phyloP scores from a whole-genome alignment of 768 basidiomycete genomes.

The Hirschioporus abietinus region DNA sequence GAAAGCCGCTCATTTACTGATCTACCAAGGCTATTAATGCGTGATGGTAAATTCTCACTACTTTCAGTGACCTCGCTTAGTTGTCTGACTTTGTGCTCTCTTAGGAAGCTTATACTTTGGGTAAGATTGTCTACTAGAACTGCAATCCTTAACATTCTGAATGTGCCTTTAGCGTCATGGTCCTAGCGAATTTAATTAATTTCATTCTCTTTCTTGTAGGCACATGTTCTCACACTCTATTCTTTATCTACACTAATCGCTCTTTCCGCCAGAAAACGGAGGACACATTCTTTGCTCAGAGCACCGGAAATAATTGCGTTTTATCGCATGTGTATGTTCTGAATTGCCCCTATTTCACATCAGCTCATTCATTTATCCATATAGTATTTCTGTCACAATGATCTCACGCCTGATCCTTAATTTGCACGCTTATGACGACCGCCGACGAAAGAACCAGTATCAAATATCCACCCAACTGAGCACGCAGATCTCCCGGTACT shows the following conservation, averaged over 20 bases:
- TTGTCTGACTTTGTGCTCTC: neutral
- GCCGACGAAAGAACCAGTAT: neutral
- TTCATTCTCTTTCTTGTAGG: slow-evolving; percentile 2
- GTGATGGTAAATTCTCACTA: neutral
- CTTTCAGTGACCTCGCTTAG: neutral
- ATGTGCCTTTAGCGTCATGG: neutral
- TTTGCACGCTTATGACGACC: neutral
- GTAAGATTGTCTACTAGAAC: neutral
- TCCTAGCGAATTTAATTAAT: neutral
- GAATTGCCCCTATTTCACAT: neutral
- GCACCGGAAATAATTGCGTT: slow-evolving; percentile 2
- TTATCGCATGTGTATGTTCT: neutral
- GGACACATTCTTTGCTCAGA: neutral
- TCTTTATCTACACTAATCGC: neutral
- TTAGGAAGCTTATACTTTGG: slow-evolving; percentile 5
- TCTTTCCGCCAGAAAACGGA: neutral
- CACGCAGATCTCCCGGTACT: neutral
- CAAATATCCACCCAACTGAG: neutral
- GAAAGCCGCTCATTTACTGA: neutral
- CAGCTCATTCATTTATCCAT: neutral
- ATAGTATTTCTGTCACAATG: slow-evolving; percentile 3
- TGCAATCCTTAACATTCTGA: neutral
- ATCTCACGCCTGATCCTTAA: slow-evolving; percentile 4
- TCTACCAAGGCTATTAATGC: neutral
- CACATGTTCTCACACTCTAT: neutral